Conservation (phyloP, 2,329 filamentous ascomycete genomes). For the Penicillium digitatum region DNA sequence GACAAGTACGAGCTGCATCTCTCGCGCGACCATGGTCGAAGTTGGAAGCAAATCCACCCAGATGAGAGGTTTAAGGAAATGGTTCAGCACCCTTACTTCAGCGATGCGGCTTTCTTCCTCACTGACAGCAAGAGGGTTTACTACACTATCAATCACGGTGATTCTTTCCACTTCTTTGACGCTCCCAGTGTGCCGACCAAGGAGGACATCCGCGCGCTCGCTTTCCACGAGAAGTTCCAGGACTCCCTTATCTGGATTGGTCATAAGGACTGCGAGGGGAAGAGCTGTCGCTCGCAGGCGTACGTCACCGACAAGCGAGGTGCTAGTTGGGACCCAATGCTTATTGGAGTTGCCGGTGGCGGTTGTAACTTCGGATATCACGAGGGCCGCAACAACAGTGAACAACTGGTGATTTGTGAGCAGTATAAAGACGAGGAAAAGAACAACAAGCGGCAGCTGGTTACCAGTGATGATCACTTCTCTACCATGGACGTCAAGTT, state of each 20-base stretch:
- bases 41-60: slow-evolving; percentile 61
- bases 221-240: slow-evolving; percentile 79
- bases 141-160: slow-evolving; percentile 77
- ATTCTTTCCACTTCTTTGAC: slow-evolving; percentile 56
- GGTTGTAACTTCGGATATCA: slow-evolving; percentile 84
- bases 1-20: slow-evolving; percentile 63
- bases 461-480: slow-evolving; percentile 78
- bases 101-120: slow-evolving; percentile 82
- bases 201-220: slow-evolving; percentile 52
- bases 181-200: slow-evolving; percentile 15
- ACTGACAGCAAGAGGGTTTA: slow-evolving; percentile 65
- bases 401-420: slow-evolving; percentile 62
- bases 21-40: slow-evolving; percentile 82
- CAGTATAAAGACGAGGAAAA: slow-evolving; percentile 61
- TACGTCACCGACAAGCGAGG: slow-evolving; percentile 77
- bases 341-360: slow-evolving; percentile 60
- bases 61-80: slow-evolving; percentile 64
- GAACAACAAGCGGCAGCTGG: slow-evolving; percentile 62
- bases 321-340: slow-evolving; percentile 68
- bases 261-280: slow-evolving; percentile 60
- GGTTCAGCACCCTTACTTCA: slow-evolving; percentile 73
- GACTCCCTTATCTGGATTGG: slow-evolving; percentile 94
- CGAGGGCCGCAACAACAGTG: slow-evolving; percentile 55
- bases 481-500: slow-evolving; percentile 60
- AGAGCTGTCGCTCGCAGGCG: slow-evolving; percentile 67